These are phyloP conservation scores for Trichocomaceae sp. DNA, from an alignment of 2,329 filamentous ascomycete genomes.

Conservation along the genomic window DNA sequence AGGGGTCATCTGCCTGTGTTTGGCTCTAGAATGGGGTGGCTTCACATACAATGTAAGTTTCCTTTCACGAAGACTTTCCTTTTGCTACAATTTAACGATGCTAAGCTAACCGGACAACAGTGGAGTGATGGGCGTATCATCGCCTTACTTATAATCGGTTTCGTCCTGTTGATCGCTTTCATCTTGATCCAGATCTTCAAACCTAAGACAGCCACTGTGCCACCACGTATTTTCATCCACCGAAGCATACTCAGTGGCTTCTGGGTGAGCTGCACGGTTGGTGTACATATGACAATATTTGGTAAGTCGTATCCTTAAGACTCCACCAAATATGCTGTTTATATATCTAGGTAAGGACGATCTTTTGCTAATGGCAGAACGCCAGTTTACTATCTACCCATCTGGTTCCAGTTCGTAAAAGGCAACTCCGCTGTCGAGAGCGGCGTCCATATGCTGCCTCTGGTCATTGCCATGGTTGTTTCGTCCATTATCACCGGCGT, in stretches of 20 bases:
- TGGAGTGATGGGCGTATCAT: constrained; percentile 44
- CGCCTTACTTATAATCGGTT: constrained; percentile 46
- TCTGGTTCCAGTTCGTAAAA: constrained; percentile 20
- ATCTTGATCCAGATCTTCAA: constrained; percentile 24
- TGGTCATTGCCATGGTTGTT: constrained; percentile 31
- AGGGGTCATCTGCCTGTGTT: constrained; percentile 41
- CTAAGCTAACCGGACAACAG: constrained; percentile 20
- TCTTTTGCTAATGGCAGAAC: background rate
- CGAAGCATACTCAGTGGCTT: constrained; percentile 30
- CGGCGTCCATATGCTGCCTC: constrained; percentile 37
- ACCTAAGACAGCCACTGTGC: constrained; percentile 38
- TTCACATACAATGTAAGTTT: constrained; percentile 6
- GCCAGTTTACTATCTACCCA: constrained; percentile 27
- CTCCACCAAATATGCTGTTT: too few relatives aligned
- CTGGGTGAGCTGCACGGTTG: constrained; percentile 1
- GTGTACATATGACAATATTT: constrained; percentile 1
- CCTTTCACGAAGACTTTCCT: background rate
- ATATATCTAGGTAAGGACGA: background rate
- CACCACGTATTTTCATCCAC: constrained; percentile 39
- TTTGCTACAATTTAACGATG: background rate
- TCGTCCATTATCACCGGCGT: constrained; percentile 23
- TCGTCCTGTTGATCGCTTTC: constrained; percentile 41
- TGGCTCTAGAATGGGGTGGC: constrained; percentile 44
- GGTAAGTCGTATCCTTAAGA: background rate
- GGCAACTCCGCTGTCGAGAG: constrained; percentile 26